Conservation (phyloP, 345 rosid genomes). For the Pelargonium nanum region DNA sequence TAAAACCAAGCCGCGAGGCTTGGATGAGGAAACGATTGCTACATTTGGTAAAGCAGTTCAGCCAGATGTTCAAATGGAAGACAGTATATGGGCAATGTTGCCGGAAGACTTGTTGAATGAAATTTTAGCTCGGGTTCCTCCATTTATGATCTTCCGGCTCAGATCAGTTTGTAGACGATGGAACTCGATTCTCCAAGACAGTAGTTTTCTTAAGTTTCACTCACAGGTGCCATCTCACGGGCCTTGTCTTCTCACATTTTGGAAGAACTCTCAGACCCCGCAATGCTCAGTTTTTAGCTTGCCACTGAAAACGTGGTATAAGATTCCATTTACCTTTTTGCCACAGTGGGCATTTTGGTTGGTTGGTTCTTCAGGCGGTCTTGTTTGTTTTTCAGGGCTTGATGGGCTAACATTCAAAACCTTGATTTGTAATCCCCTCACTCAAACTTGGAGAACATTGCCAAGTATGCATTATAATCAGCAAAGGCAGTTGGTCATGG, state of each 20-base stretch:
- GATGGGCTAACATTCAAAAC: conserved; percentile 75
- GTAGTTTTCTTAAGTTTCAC: conserved; percentile 78
- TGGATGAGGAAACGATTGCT: conserved; percentile 79
- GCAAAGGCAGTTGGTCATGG: conserved; percentile 84
- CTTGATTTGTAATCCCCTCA: conserved; percentile 80
- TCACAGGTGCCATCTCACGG: conserved; percentile 55
- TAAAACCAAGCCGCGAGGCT: conserved; percentile 89
- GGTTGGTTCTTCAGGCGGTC: conserved; percentile 86
- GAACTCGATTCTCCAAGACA: conserved; percentile 85
- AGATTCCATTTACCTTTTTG: conserved; percentile 73
- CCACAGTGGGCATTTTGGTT: conserved; percentile 95
- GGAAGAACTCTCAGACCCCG: conserved; percentile 78
- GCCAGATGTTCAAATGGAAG: conserved; percentile 80
- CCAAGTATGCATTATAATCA: conserved; percentile 84
- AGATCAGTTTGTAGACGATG: conserved; percentile 79
- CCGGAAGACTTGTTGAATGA: conserved; percentile 90
- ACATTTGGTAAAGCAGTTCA: conserved; percentile 62
- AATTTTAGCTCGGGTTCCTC: conserved; percentile 85
- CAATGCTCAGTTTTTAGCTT: conserved; percentile 91
- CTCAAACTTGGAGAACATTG: conserved; percentile 69
- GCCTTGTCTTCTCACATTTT: conserved; percentile 82
- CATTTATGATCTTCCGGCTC: conserved; percentile 82
- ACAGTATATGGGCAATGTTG: conserved; percentile 87
- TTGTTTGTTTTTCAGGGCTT: conserved; percentile 88
- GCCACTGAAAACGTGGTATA: conserved; percentile 86